Base-by-base conservation (phyloP, 1,139 yeast species). In the Kodamaea anthophila region DNA sequence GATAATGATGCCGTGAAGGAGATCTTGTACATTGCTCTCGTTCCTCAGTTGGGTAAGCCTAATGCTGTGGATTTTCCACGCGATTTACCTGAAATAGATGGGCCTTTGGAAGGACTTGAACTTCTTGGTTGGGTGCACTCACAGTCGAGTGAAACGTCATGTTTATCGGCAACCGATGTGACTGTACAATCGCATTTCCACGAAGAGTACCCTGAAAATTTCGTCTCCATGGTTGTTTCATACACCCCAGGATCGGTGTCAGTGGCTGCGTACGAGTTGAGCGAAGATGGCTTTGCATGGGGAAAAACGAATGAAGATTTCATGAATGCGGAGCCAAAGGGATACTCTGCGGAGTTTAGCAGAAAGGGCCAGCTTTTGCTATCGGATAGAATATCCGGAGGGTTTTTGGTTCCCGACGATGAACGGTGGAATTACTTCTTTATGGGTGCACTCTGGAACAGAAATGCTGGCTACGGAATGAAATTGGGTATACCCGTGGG, bases 391-490 rank as follows among this genome's bases (percentile, higher is more conserved):
- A 69, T 86, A 31, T 68, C 71, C 49, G 98, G 98, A 4, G 81
- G 78, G 38, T 88, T 85, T 53, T 55, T 85, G 58, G 94, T 87
- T 1, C 98, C 99, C 1, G 80, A 75, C 21, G 82, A 82, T 27
- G 78, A 76, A 33, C 53, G 87, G 20, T 91, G 99, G 98, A 91
- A 91, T 52, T 87, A 82, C 51, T 73, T 93, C 3, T 91, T 93
- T 47, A 70, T 86, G 58, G 94, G 96, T 3, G 81, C 94, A 2
- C 71, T 83, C 9, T 93, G 94, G 81, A 77, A 72, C 44, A 60
- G 76, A 3, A 70, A 70, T 20, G 55, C 72, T 32, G 65, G 60
- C n/a, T 86, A 71, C 45, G 75, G 65, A 12, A 51, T 88, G 51
- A 84, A 82, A 51, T 46, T 83, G 30, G 96, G 85, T 47, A 62